Evolutionary conservation across 2,329 filamentous ascomycete species (phyloP), one percentile per base, ranked within the genome.

Genomic region (Cryoendolithus antarcticus): DNA sequence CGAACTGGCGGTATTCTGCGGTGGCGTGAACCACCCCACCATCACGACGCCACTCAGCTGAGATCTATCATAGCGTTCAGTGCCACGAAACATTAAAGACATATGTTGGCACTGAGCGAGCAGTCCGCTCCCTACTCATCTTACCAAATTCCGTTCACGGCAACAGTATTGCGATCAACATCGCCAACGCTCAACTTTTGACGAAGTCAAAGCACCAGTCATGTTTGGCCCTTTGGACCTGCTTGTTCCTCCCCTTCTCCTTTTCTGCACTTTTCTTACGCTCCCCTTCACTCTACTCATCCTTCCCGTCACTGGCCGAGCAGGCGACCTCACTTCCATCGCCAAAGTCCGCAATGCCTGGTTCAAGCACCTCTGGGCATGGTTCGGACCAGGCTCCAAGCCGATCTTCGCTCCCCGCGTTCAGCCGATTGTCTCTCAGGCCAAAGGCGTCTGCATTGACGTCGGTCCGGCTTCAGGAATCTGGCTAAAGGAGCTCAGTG

Each of bases 351-450:
- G 51, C 37, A 39, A 51, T 15, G 44, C 40, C 42, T 75, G 74
- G 68, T 80, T 79, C 57, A 64, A 63, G 41, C 56, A 59, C 30
- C 76, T 79, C 57, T 79, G 75, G 74, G 54, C 55, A 13, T 56
- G 50, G 36, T 60, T 62, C 28, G 72, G 72, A 0, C 72, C 74
- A 0, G 43, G 53, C 4, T 58, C 72, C 9, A 67, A 67, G 40
- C 37, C 50, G n/a, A 50, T 44, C 30, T 62, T 56, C 21, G 59
- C 59, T 37, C 45, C 43, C 2, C 55, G 56, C 28, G 68, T 77
- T 3, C 48, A 67, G 4, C 69, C 73, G 0, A 59, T 77, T 4
- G 62, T 76, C 3, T 61, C 69, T 34, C 64, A 65, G 1, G 51
- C 72, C 6, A 47, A 52, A 1, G 71, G 74, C 2, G 59, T 63